Conservation (phyloP, 2,329 filamentous ascomycete genomes). For the Fonsecaea erecta region DNA sequence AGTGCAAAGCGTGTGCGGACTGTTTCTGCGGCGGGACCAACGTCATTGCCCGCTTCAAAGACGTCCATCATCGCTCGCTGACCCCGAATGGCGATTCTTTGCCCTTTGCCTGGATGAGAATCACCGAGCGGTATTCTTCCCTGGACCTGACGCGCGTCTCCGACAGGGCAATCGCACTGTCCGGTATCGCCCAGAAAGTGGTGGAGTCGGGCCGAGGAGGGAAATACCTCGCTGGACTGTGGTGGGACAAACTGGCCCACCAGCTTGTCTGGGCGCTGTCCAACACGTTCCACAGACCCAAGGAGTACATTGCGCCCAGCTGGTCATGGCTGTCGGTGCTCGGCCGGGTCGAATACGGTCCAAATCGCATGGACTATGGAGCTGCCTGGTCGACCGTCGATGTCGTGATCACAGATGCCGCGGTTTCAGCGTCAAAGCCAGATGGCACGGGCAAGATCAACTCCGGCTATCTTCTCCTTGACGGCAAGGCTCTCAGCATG, state of each 20-base stretch:
- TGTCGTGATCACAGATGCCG: not conserved
- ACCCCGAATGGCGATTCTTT: not conserved
- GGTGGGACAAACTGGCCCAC: conserved; percentile 3
- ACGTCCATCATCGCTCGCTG: conserved; percentile 3
- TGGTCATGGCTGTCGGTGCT: conserved; percentile 10
- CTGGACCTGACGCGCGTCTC: conserved; percentile 6
- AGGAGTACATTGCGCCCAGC: conserved; percentile 8
- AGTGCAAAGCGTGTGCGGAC: conserved; percentile 9
- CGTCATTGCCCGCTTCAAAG: conserved; percentile 12
- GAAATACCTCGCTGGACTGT: conserved; percentile 11
- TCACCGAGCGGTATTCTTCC: conserved; percentile 11
- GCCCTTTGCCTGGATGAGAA: conserved; percentile 8
- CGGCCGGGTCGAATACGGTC: conserved; percentile 2
- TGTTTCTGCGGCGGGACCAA: conserved; percentile 11
- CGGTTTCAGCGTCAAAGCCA: not conserved
- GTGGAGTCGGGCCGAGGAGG: conserved; percentile 7
- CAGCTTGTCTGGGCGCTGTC: not conserved
- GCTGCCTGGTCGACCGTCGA: not conserved
- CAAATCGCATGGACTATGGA: conserved; percentile 4
- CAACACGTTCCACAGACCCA: conserved; percentile 1
- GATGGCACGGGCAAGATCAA: conserved; percentile 6
- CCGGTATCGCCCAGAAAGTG: conserved; percentile 4
- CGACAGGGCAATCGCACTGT: conserved; percentile 9
- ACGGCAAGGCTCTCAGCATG: conserved; percentile 6
- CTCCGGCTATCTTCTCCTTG: conserved; percentile 4